Percentiles rank a stretch among this genome's conserved stretches.
Evolutionary conservation across 2,329 filamentous ascomycete genomes (phyloP).

Genomic region (Onygena corvina): DNA sequence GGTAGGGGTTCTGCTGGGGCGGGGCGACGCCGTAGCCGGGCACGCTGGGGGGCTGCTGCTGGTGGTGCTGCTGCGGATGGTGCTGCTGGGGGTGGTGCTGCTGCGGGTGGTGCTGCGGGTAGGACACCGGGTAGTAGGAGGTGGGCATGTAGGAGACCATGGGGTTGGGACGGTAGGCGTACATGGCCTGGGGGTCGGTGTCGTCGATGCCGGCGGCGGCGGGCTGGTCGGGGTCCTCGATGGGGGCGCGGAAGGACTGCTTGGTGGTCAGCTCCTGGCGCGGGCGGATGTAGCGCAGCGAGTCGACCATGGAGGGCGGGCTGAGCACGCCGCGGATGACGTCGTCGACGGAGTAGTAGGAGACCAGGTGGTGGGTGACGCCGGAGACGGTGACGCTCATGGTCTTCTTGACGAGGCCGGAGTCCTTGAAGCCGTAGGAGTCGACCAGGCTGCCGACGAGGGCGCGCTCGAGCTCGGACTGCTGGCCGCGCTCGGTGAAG

Average conservation of each 20-base stretch:
- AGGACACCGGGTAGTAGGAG: constrained; percentile 26
- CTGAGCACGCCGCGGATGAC: constrained; percentile 51
- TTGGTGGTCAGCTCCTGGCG: constrained; percentile 47
- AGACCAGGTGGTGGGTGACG: constrained; percentile 72
- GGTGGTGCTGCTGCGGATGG: constrained; percentile 19
- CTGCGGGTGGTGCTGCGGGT: neutral
- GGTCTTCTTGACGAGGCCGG: constrained; percentile 82
- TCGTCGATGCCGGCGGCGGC: constrained; percentile 7
- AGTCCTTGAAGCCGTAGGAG: constrained; percentile 73
- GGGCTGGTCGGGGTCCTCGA: constrained; percentile 46
- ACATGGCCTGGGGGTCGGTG: neutral
- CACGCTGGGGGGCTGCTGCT: constrained; percentile 22
- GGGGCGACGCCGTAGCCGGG: constrained; percentile 25
- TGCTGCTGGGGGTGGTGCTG: neutral
- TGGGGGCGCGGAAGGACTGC: constrained; percentile 55
- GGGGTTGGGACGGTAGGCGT: constrained; percentile 29
- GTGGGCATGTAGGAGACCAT: constrained; percentile 28
- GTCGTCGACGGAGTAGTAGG: constrained; percentile 75
- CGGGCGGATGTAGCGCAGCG: constrained; percentile 41
- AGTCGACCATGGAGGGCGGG: constrained; percentile 46
- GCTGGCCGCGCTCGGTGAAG: constrained; percentile 29
- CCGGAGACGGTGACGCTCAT: constrained; percentile 67
- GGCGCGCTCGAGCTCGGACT: constrained; percentile 42
- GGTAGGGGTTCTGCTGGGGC: constrained; percentile 28
- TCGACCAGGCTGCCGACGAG: constrained; percentile 78